Evolutionary conservation across 176 grass and related monocot genomes (phyloP), one percentile per base, ranked within the genome.

Genomic region (Themeda triandra): DNA sequence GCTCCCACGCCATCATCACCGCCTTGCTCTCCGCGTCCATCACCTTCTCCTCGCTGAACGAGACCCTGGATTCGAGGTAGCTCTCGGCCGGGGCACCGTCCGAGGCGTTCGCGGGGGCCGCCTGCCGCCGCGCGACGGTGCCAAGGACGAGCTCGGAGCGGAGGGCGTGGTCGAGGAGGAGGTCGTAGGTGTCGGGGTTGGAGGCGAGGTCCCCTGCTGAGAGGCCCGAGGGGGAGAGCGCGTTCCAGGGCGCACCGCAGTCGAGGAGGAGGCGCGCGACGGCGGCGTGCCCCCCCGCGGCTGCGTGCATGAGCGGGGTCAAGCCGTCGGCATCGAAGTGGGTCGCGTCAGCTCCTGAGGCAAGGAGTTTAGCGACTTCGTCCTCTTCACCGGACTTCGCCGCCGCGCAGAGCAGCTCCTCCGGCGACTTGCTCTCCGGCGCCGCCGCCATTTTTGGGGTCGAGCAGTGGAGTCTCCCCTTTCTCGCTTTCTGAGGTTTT

Each of bases 1-100:
- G 87, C 85, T 98, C 96, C 96, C 96, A 98, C 86, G 36, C 85
- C 96, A 98, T 98, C 96, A 98, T 98, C 63, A 95, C 96, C 15
- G 93, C 93, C 82, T 95, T 98, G 87, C 87, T 98, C 32, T 95
- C 96, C 63, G 80, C 80, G 60, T 98, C 96, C 93, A 98, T 89
- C 71, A 95, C 78, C 77, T 78, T 74, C 49, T 95, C 96, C 81
- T 98, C 96, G 65, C 93, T 86, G 75, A 95, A 98, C 25, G 89
- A 90, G 28, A 98, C 93, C 84, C 93, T 86, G 0, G 94, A 94
- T 14, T 95, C 81, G 6, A 98, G 83, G 85, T 95, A 98, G 83
- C 19, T 87, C 40, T 66, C 71, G 13, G 74, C 59, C 17, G 69
- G 77, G 13, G 14, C 3, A 0, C 59, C 85, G 27, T 53, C 82